Conservation (phyloP, 192 early-diverging fungal genomes). For the Powellomyces hirtus region DNA sequence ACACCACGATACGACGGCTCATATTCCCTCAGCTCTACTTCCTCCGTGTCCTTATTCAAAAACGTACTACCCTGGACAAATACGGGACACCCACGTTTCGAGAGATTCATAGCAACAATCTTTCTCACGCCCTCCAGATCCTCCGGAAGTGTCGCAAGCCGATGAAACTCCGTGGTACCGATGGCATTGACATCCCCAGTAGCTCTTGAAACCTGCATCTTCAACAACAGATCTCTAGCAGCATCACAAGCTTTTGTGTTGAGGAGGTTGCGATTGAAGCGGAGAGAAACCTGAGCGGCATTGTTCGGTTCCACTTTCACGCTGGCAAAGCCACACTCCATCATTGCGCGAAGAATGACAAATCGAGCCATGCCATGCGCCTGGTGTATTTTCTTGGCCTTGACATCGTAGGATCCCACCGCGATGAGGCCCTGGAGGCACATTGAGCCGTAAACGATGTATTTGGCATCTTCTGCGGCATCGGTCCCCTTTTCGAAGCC, state of each 20-base stretch:
- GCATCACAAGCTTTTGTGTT: too few species aligned
- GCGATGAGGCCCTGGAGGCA: not conserved
- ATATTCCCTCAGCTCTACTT: too few species aligned
- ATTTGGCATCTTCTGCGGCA: not conserved
- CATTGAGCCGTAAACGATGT: not conserved
- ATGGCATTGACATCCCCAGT: not conserved
- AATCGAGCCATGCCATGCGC: not conserved
- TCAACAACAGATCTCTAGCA: not conserved
- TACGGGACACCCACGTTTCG: too few species aligned
- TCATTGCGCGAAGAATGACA: not conserved
- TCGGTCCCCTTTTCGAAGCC: not conserved
- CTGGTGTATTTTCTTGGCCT: not conserved
- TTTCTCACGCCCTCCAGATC: too few species aligned
- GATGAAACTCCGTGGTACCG: not conserved
- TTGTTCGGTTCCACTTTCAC: not conserved
- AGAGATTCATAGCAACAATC: too few species aligned
- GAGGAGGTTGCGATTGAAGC: not conserved
- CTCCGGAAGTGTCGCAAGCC: not conserved
- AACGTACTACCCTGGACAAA: too few species aligned
- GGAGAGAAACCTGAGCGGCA: not conserved
- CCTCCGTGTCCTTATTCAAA: too few species aligned
- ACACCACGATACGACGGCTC: too few species aligned
- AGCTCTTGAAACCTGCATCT: not conserved
- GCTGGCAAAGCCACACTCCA: not conserved
- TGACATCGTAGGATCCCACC: not conserved